A percentile compares a stretch with the other conserved stretches of the same genome.
These are phyloP conservation scores for Aspergillus leporis DNA, from an alignment of 495 filamentous ascomycete genomes.

Conservation along the genomic window DNA sequence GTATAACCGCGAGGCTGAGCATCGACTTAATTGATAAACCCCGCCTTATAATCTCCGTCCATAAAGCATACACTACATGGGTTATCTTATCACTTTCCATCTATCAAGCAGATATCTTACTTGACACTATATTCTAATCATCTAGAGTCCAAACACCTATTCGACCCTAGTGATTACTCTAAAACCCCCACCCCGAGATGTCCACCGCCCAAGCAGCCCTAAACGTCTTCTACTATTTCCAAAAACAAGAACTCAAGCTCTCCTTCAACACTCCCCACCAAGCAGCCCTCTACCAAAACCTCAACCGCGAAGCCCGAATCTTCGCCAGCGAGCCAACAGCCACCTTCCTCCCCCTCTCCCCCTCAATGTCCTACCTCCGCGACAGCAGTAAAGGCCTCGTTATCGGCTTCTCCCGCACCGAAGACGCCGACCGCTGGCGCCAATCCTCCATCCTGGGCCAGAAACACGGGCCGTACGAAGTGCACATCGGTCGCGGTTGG, in stretches of 20 bases:
- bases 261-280: not conserved
- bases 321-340: not conserved
- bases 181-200: too few species aligned
- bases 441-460: not conserved
- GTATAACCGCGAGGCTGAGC: too few species aligned
- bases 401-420: not conserved
- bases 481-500: not conserved
- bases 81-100: too few species aligned
- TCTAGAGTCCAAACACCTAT: too few species aligned
- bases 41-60: too few species aligned
- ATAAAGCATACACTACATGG: too few species aligned
- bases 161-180: too few species aligned
- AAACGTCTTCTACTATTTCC: constrained; percentile 5
- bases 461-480: not conserved
- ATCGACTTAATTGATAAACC: too few species aligned
- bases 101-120: too few species aligned
- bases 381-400: constrained; percentile 5
- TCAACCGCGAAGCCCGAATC: constrained; percentile 8
- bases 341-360: constrained; percentile 1
- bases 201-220: not conserved
- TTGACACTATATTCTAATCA: too few species aligned
- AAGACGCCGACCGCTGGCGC: constrained; percentile 1
- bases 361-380: constrained; percentile 6
- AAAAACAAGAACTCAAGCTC: constrained; percentile 9
- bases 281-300: constrained; percentile 2